phyloP scores from a whole-genome alignment of 2,329 filamentous ascomycete species.

The Escovopsis sp. region DNA sequence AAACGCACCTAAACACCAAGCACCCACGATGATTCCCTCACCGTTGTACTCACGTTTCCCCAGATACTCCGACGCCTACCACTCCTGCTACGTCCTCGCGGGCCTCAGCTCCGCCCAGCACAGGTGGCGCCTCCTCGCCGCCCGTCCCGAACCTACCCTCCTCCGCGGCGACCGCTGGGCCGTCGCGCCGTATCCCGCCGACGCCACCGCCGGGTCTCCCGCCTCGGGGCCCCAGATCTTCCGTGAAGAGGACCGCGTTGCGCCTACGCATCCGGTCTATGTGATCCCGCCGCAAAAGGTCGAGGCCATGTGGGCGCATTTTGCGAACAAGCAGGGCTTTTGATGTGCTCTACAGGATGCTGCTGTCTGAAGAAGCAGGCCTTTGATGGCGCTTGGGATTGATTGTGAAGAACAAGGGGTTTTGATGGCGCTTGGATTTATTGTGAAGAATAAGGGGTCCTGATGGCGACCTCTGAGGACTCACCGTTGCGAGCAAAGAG shows the following conservation, averaged over 20 bases:
- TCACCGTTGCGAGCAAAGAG: too few relatives aligned
- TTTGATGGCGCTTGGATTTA: too few relatives aligned
- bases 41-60: too few relatives aligned
- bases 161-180: conserved; percentile 27
- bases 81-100: conserved; percentile 81
- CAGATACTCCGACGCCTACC: conserved; percentile 72
- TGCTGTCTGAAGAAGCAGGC: conserved; percentile 4
- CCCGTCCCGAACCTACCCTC: conserved; percentile 18
- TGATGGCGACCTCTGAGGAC: too few relatives aligned
- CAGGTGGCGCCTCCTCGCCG: conserved; percentile 32
- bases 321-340: conserved; percentile 41
- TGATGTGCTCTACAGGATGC: conserved; percentile 18
- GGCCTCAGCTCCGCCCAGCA: conserved; percentile 76
- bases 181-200: conserved; percentile 29
- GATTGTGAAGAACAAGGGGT: too few relatives aligned
- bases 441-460: too few relatives aligned
- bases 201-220: too few relatives aligned
- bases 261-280: conserved; percentile 67
- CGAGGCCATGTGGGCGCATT: conserved; percentile 49
- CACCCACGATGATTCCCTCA: too few relatives aligned
- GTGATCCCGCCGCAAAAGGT: conserved; percentile 61
- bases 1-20: too few relatives aligned
- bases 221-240: conserved; percentile 46
- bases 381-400: too few relatives aligned
- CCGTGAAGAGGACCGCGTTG: conserved; percentile 54